phyloP scores from a whole-genome alignment of 208 protist genomes.

The Acanthamoeba royreba region DNA sequence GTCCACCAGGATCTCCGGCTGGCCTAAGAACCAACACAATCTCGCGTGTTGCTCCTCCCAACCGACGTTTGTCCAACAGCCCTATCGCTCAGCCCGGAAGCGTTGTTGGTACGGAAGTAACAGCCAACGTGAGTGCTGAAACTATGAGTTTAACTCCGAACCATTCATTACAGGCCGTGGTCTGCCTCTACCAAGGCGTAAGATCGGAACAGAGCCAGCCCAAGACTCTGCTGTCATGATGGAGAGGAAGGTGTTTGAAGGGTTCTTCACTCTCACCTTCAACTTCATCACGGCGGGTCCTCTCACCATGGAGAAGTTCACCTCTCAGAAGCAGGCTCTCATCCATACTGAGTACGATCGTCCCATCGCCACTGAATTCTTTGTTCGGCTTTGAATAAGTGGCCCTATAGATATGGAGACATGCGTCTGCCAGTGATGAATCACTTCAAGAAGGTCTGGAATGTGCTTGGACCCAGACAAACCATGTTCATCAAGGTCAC shows the following conservation, averaged over 20 bases:
- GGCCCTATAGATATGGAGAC: conserved; percentile 4
- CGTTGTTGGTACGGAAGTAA: neutral
- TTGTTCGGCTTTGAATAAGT: neutral
- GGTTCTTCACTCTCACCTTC: conserved; percentile 38
- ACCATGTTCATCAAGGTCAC: conserved; percentile 31
- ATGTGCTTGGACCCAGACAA: neutral
- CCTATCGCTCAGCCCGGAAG: neutral
- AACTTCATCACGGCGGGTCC: conserved; percentile 46
- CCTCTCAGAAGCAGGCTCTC: conserved; percentile 33
- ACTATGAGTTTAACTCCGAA: neutral
- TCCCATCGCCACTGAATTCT: neutral
- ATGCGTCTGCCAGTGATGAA: conserved; percentile 45
- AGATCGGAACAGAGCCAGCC: neutral
- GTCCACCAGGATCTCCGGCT: neutral
- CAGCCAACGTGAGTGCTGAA: too few relatives aligned
- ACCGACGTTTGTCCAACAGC: neutral
- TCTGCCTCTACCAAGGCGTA: neutral
- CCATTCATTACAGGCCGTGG: neutral
- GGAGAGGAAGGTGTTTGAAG: conserved; percentile 19
- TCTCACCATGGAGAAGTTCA: conserved; percentile 44
- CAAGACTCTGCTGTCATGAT: neutral
- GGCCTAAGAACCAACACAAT: neutral
- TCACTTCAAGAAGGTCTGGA: conserved; percentile 48
- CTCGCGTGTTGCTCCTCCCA: neutral
- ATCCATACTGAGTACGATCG: neutral